Evolutionary conservation across 345 rosid species (phyloP).

Genomic region (Dipteronia dyeriana): DNA sequence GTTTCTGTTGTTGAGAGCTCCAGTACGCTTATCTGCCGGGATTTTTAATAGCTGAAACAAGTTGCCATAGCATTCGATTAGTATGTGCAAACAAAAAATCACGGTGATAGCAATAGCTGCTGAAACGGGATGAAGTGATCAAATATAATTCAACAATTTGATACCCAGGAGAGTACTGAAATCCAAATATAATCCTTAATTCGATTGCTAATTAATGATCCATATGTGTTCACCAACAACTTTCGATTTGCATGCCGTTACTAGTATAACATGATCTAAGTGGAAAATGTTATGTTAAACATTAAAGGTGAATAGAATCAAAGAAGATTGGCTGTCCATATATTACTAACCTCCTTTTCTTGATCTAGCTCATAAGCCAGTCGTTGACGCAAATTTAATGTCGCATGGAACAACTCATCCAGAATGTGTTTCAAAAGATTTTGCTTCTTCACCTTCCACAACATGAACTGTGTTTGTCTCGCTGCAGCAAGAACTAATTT

Average conservation of each 20-base stretch:
- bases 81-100: not conserved
- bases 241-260: not conserved
- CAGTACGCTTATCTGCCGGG: conserved; percentile 42
- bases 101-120: not conserved
- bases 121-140: not conserved
- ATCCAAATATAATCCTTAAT: not conserved
- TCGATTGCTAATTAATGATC: conserved; percentile 6
- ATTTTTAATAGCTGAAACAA: conserved; percentile 50
- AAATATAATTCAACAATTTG: not conserved
- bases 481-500: conserved; percentile 48
- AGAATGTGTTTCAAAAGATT: conserved; percentile 45
- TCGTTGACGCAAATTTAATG: conserved; percentile 69
- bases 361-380: conserved; percentile 57
- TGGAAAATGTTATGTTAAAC: not conserved
- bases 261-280: too few species aligned
- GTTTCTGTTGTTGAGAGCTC: conserved; percentile 29
- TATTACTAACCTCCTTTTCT: conserved; percentile 61
- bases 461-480: conserved; percentile 36
- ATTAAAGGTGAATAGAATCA: not conserved
- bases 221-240: not conserved
- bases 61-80: not conserved
- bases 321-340: not conserved
- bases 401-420: conserved; percentile 87
- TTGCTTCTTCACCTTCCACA: conserved; percentile 79
- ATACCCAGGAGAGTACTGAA: not conserved